Evolutionary conservation across 2,329 filamentous ascomycete genomes (phyloP).

Genomic region (Zymoseptoria brevis): DNA sequence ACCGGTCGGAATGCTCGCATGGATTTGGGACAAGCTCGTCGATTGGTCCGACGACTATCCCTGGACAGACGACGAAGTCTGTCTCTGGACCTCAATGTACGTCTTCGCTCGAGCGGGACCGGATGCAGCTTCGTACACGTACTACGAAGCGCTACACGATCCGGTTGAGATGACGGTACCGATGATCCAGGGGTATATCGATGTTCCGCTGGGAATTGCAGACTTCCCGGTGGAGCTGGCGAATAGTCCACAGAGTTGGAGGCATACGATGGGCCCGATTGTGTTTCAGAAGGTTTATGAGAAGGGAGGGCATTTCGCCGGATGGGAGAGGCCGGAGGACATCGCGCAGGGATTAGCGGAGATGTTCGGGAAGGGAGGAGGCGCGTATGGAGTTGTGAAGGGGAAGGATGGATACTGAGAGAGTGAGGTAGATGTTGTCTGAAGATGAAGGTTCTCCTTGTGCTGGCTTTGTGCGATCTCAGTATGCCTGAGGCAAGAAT

Average conservation of each 20-base stretch:
- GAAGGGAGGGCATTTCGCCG: slow-evolving; percentile 52
- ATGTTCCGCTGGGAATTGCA: slow-evolving; percentile 45
- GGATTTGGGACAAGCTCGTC: slow-evolving; percentile 75
- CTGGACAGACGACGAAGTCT: slow-evolving; percentile 68
- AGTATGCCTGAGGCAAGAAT: background rate
- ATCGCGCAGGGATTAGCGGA: slow-evolving; percentile 12
- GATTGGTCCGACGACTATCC: slow-evolving; percentile 66
- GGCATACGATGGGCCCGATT: slow-evolving; percentile 48
- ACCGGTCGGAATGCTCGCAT: slow-evolving; percentile 62
- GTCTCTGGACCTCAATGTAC: slow-evolving; percentile 69
- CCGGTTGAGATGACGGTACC: slow-evolving; percentile 19
- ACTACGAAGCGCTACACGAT: slow-evolving; percentile 57
- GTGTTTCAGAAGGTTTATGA: slow-evolving; percentile 48
- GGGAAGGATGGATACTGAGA: background rate
- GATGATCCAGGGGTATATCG: slow-evolving; percentile 35
- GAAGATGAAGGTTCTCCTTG: background rate
- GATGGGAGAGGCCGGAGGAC: slow-evolving; percentile 35
- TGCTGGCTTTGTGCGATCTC: background rate
- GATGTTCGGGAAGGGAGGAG: slow-evolving; percentile 18
- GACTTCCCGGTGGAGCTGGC: slow-evolving; percentile 43
- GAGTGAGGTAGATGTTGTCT: background rate
- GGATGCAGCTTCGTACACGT: slow-evolving; percentile 59
- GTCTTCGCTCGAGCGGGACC: slow-evolving; percentile 63
- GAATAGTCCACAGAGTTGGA: slow-evolving; percentile 43
- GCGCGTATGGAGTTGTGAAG: slow-evolving; percentile 11